Evolutionary conservation across 2,329 filamentous ascomycete species (phyloP).

Genomic region (Fusarium graminum): DNA sequence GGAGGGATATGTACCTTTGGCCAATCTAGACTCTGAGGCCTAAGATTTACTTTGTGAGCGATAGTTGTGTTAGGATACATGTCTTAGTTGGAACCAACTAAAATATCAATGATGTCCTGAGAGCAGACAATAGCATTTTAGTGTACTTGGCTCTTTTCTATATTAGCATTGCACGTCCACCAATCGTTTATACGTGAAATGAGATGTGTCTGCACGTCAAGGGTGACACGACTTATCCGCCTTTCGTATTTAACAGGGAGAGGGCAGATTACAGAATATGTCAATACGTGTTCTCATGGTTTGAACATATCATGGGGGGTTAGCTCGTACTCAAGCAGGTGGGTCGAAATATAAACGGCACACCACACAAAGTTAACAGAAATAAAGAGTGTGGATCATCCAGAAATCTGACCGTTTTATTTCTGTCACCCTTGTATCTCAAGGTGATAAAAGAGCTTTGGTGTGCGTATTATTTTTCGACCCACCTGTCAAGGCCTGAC

Average conservation of each 20-base stretch:
- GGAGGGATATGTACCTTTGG: slow-evolving; percentile 71
- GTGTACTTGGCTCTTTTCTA: not conserved
- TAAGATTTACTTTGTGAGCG: slow-evolving; percentile 26
- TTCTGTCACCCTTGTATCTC: too few relatives aligned
- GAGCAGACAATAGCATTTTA: slow-evolving; percentile 20
- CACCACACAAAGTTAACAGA: too few relatives aligned
- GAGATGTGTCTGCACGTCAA: not conserved
- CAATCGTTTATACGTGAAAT: not conserved
- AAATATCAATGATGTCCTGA: slow-evolving; percentile 27
- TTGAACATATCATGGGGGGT: not conserved
- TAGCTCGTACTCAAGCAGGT: too few relatives aligned
- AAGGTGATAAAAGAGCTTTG: too few relatives aligned
- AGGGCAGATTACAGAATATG: not conserved
- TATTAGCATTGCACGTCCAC: not conserved
- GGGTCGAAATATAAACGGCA: too few relatives aligned
- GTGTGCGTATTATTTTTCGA: too few relatives aligned
- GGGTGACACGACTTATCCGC: not conserved
- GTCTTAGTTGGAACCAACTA: slow-evolving; percentile 12
- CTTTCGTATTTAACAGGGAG: not conserved
- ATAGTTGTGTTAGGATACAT: slow-evolving; percentile 23
- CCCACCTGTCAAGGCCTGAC: too few relatives aligned
- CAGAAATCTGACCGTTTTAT: too few relatives aligned
- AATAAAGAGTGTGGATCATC: too few relatives aligned
- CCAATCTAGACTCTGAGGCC: slow-evolving; percentile 60
- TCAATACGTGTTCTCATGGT: not conserved